Conservation (phyloP, 129 eudicot species). For the Chrysanthemum lavandulifolium region DNA sequence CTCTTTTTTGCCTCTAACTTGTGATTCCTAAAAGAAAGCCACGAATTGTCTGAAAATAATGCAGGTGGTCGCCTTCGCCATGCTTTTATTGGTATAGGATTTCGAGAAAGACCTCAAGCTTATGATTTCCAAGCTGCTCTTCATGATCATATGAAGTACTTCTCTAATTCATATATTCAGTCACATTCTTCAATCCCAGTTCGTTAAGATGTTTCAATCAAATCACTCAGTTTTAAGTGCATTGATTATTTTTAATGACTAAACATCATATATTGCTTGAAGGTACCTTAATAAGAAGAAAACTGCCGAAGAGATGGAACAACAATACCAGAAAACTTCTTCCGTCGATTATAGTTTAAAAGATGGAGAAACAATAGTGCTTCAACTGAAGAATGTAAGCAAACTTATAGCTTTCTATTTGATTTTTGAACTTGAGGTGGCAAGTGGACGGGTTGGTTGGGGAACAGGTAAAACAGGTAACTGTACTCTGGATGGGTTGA, state of each 20-base stretch:
- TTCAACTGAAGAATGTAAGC: constrained; percentile 77
- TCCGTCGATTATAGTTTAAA: constrained; percentile 91
- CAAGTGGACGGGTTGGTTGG: not conserved
- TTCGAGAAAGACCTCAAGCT: constrained; percentile 95
- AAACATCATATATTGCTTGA: constrained; percentile 10
- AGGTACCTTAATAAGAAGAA: constrained; percentile 97
- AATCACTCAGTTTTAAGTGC: not conserved
- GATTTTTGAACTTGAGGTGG: not conserved
- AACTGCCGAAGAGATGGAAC: constrained; percentile 99
- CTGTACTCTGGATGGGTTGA: not conserved
- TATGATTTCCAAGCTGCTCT: constrained; percentile 99
- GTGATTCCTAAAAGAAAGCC: constrained; percentile 9
- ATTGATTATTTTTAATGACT: not conserved
- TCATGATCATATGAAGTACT: constrained; percentile 98
- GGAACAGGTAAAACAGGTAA: not conserved
- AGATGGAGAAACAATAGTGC: constrained; percentile 93
- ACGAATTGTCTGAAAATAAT: constrained; percentile 17
- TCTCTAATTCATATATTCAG: constrained; percentile 2
- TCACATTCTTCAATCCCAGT: not conserved
- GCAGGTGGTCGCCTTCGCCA: constrained; percentile 94
- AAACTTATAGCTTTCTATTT: not conserved
- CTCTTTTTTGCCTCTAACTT: constrained; percentile 5
- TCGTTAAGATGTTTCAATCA: not conserved
- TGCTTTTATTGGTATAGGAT: constrained; percentile 96
- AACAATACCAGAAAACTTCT: constrained; percentile 73